Percentiles rank a stretch among this genome's conserved stretches.
Conservation (phyloP, 306 rosid species). For the Glycine soja region DNA sequence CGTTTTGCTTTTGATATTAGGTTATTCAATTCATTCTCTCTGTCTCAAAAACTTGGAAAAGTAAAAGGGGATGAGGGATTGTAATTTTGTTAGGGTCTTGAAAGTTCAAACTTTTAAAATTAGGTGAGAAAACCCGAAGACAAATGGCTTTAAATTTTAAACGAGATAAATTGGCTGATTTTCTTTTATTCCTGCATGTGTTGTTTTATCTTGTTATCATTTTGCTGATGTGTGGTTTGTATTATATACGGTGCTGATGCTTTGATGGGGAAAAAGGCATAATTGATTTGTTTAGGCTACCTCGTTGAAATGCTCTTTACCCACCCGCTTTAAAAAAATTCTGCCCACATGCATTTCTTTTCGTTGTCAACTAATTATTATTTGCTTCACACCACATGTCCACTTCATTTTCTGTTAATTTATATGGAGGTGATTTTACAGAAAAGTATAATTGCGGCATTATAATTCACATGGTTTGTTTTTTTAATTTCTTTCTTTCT, state of each 20-base stretch:
- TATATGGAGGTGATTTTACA: not conserved
- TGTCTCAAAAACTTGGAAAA: too few species aligned
- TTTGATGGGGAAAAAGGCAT: not conserved
- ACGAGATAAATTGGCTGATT: constrained; percentile 2
- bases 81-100: not conserved
- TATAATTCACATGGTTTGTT: not conserved
- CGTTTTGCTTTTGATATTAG: too few species aligned
- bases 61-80: too few species aligned
- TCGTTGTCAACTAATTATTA: not conserved
- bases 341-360: not conserved
- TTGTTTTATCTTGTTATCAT: not conserved
- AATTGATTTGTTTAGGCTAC: not conserved
- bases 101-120: not conserved
- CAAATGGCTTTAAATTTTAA: not conserved
- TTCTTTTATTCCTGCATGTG: not conserved
- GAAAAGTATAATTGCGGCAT: not conserved
- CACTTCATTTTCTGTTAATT: constrained; percentile 1
- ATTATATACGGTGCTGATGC: not conserved
- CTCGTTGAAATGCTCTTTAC: not conserved
- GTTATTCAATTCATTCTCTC: too few species aligned
- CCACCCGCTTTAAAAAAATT: not conserved
- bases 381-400: constrained; percentile 3
- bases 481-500: constrained; percentile 21
- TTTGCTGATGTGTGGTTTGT: not conserved
- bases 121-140: not conserved